These are phyloP conservation scores for Coemansia sp. DNA, from an alignment of 192 early-diverging fungal species.

Conservation along the genomic window DNA sequence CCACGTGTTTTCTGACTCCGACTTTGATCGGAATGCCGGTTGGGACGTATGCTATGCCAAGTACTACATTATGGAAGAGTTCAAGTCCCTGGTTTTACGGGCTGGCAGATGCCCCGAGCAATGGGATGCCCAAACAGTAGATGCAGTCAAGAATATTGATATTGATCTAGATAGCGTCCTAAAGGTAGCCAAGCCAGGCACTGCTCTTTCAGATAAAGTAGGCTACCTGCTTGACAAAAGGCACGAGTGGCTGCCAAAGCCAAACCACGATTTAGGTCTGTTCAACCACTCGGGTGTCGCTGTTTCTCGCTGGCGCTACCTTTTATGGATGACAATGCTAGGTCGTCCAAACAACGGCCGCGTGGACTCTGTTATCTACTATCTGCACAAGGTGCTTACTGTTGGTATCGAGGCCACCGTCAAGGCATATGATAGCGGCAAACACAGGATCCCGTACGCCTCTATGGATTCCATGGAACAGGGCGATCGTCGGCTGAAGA, in stretches of 20 bases:
- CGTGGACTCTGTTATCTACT: constrained; percentile 35
- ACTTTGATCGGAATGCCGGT: no score
- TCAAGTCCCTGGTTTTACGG: constrained; percentile 10
- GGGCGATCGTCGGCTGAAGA: constrained; percentile 2
- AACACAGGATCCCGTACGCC: neutral
- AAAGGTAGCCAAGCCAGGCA: neutral
- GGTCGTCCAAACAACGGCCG: constrained; percentile 20
- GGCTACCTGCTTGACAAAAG: constrained; percentile 11
- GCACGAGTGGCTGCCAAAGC: constrained; percentile 18
- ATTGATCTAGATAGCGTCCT: constrained; percentile 4
- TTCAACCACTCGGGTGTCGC: constrained; percentile 25
- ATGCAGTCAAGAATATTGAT: constrained; percentile 12
- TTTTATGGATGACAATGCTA: constrained; percentile 39
- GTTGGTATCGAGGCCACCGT: constrained; percentile 16
- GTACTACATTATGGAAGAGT: constrained; percentile 40
- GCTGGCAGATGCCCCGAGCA: neutral
- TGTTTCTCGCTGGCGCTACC: constrained; percentile 37
- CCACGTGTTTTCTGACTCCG: constrained; percentile 18
- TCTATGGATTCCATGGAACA: constrained; percentile 28
- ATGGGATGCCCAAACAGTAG: neutral
- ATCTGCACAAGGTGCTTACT: constrained; percentile 16
- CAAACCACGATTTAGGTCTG: neutral
- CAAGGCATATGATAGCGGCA: neutral
- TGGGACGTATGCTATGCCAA: constrained; percentile 32
- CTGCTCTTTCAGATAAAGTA: neutral